Conservation (phyloP, 257 asterid genomes). For the Petrea volubilis region DNA sequence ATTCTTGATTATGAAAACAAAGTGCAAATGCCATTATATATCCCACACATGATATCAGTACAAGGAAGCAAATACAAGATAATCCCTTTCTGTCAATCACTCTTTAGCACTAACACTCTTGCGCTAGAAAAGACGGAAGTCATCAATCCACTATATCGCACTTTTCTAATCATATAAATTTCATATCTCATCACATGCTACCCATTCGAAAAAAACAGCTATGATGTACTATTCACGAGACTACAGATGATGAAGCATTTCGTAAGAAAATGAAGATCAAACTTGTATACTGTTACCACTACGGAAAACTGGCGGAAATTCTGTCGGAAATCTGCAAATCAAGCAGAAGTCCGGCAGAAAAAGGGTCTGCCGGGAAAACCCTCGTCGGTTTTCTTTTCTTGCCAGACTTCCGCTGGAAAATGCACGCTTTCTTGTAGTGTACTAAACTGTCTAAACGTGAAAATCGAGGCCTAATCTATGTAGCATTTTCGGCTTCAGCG, state of each 20-base stretch:
- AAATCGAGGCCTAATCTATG: not conserved
- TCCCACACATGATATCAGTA: not conserved
- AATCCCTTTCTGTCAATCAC: not conserved
- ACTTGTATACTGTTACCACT: not conserved
- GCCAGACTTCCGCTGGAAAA: too few species aligned
- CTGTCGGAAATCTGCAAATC: too few species aligned
- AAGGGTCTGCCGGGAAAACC: too few species aligned
- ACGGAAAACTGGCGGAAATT: not conserved
- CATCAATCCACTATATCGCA: not conserved
- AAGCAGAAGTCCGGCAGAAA: too few species aligned
- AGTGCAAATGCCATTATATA: not conserved
- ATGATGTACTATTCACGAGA: not conserved
- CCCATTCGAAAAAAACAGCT: not conserved
- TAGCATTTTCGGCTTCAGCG: not conserved
- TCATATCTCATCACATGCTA: not conserved
- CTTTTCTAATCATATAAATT: not conserved
- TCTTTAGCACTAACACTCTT: conserved; percentile 3
- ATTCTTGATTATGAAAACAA: not conserved
- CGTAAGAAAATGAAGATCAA: not conserved
- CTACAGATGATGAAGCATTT: not conserved
- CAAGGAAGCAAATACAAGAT: not conserved
- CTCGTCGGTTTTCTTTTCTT: too few species aligned
- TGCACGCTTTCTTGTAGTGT: too few species aligned
- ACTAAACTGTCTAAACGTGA: too few species aligned
- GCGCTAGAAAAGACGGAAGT: not conserved